phyloP scores from a whole-genome alignment of 768 basidiomycete genomes.

The Galerina marginata region DNA sequence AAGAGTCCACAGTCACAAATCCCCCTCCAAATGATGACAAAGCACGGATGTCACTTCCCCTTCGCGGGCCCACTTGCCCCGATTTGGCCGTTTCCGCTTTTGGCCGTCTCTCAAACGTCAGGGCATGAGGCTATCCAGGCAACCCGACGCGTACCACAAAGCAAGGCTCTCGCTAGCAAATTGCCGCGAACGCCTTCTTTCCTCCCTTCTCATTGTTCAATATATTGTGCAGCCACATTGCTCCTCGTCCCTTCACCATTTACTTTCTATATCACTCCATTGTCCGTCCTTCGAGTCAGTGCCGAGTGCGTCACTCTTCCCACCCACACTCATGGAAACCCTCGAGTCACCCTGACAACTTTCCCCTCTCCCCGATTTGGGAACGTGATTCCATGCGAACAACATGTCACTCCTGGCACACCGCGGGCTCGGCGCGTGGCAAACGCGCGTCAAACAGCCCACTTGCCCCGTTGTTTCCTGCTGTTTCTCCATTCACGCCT shows the following conservation, averaged over 20 bases:
- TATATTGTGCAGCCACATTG: neutral
- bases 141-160: neutral
- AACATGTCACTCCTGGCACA: neutral
- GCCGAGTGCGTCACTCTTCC: neutral
- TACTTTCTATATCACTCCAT: slow-evolving; percentile 2
- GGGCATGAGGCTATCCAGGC: slow-evolving; percentile 3
- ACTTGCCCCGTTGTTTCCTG: slow-evolving; percentile 3
- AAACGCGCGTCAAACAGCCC: slow-evolving; percentile 16
- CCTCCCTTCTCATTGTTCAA: neutral
- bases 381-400: neutral
- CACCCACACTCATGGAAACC: slow-evolving; percentile 15
- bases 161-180: neutral
- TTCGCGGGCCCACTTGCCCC: slow-evolving; percentile 12
- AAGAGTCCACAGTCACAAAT: slow-evolving; percentile 7
- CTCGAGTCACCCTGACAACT: slow-evolving; percentile 23
- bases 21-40: slow-evolving; percentile 16
- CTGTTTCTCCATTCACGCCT: neutral
- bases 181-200: neutral
- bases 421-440: slow-evolving; percentile 14
- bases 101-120: neutral
- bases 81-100: slow-evolving; percentile 14
- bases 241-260: neutral
- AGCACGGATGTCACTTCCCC: slow-evolving; percentile 1
- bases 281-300: slow-evolving; percentile 6
- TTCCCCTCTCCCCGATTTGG: neutral